Conservation (phyloP, 2,329 filamentous ascomycete genomes). For the Ophioceras dolichostomum region DNA sequence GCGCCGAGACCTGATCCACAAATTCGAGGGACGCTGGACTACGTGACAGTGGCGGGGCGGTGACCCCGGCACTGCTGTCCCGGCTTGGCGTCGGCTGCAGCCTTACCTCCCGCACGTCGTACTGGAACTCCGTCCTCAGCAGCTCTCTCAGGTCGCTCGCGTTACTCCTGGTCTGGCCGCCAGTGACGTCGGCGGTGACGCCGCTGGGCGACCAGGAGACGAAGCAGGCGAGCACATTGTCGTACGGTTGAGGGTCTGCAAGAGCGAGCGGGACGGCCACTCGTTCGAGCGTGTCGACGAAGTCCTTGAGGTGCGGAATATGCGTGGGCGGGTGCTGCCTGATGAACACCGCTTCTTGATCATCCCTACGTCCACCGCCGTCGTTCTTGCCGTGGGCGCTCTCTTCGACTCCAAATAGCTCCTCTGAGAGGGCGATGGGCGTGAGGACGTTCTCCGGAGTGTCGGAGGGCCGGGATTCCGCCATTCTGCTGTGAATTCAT, state of each 20-base stretch:
- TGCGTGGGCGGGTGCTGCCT: not conserved
- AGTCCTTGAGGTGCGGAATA: not conserved
- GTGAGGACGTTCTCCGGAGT: not conserved
- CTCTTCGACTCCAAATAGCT: not conserved
- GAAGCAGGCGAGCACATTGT: not conserved
- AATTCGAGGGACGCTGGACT: not conserved
- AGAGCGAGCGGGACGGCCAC: slow-evolving; percentile 1
- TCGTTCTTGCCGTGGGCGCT: not conserved
- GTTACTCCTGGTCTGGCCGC: too few species aligned
- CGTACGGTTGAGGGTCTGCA: not conserved
- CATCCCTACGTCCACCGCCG: too few species aligned
- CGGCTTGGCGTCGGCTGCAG: not conserved
- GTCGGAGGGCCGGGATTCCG: too few species aligned
- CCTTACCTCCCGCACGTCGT: slow-evolving; percentile 1
- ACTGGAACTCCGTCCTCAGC: not conserved
- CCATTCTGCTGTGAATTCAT: too few species aligned
- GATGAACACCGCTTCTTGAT: not conserved
- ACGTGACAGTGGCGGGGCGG: not conserved
- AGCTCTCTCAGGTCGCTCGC: not conserved
- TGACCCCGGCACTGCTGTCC: not conserved
- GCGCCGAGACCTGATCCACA: not conserved
- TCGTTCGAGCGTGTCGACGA: not conserved
- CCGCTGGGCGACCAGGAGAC: too few species aligned
- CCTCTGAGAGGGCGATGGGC: not conserved
- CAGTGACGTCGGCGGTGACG: too few species aligned